Conservation (phyloP, 192 early-diverging fungal species). For the Spizellomyces punctatus region DNA sequence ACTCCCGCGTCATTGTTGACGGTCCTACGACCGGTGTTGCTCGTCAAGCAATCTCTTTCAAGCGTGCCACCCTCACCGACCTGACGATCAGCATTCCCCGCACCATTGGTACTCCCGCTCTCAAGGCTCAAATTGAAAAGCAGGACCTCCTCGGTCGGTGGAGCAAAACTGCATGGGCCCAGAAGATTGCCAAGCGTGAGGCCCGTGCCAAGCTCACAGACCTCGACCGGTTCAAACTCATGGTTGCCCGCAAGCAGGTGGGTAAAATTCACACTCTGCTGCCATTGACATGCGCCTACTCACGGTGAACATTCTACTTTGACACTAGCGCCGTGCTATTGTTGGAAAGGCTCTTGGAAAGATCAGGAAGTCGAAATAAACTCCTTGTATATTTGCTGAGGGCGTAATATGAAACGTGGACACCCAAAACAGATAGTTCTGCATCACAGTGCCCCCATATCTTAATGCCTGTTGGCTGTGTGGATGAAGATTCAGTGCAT, state of each 20-base stretch:
- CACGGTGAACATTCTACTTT: not conserved
- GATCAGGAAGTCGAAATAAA: slow-evolving; percentile 35
- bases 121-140: slow-evolving; percentile 84
- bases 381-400: not conserved
- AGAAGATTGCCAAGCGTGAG: slow-evolving; percentile 89
- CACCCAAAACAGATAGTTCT: no score
- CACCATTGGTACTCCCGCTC: slow-evolving; percentile 70
- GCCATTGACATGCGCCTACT: not conserved
- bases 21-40: slow-evolving; percentile 93
- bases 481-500: no score
- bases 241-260: slow-evolving; percentile 91
- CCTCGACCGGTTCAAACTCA: slow-evolving; percentile 99
- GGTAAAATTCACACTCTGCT: slow-evolving; percentile 19
- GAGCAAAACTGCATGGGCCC: slow-evolving; percentile 91
- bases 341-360: slow-evolving; percentile 50
- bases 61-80: slow-evolving; percentile 89
- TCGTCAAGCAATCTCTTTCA: slow-evolving; percentile 87
- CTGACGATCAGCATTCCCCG: slow-evolving; percentile 85
- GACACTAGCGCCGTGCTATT: slow-evolving; percentile 29
- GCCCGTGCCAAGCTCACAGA: slow-evolving; percentile 79
- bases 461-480: no score
- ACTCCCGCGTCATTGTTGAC: slow-evolving; percentile 96
- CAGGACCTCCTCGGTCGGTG: slow-evolving; percentile 79
- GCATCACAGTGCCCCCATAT: no score
- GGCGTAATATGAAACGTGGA: not conserved